Conservation (phyloP, 805 yeast species). For the Metschnikowia bowlesiae region DNA sequence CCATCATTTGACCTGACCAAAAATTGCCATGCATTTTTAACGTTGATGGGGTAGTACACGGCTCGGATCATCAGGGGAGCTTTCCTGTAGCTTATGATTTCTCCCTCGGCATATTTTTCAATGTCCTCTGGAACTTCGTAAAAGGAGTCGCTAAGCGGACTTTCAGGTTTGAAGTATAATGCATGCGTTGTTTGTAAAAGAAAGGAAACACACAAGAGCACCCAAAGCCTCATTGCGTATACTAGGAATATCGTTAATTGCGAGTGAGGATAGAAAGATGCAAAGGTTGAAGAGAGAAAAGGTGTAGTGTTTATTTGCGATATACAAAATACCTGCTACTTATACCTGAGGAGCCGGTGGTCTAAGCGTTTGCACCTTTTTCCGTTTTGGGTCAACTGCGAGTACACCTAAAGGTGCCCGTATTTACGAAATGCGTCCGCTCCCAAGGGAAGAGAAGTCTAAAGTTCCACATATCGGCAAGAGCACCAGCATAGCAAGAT, state of each 20-base stretch:
- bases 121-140: constrained; percentile 9
- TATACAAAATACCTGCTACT: not conserved
- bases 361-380: not conserved
- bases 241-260: not conserved
- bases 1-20: constrained; percentile 21
- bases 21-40: constrained; percentile 21
- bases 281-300: not conserved
- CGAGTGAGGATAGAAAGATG: not conserved
- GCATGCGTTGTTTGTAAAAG: not conserved
- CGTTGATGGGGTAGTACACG: constrained; percentile 8
- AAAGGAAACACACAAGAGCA: not conserved
- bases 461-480: not conserved
- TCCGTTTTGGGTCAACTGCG: not conserved
- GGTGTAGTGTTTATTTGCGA: not conserved
- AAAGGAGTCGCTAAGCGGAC: constrained; percentile 10
- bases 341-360: not conserved
- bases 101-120: constrained; percentile 7
- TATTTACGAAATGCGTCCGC: not conserved
- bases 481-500: no score
- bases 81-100: constrained; percentile 6
- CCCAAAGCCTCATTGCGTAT: not conserved
- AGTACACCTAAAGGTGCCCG: not conserved
- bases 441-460: not conserved
- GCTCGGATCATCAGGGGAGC: constrained; percentile 10
- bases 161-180: not conserved